Evolutionary conservation across 345 rosid species (phyloP).

Genomic region (Nasturtium officinale): DNA sequence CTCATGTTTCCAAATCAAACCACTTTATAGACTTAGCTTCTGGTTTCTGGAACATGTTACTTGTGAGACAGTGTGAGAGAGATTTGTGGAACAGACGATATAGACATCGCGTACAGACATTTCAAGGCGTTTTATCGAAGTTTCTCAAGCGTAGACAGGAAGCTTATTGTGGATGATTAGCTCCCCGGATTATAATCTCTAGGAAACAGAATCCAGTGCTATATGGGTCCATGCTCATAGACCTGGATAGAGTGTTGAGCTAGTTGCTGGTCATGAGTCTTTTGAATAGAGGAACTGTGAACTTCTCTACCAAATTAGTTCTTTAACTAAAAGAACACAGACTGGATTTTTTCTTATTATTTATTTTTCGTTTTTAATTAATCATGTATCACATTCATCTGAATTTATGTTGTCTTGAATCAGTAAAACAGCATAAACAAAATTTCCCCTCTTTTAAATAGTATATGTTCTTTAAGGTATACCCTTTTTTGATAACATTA

Average conservation of each 20-base stretch:
- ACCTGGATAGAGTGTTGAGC: neutral
- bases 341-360: too few relatives aligned
- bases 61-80: conserved; percentile 72
- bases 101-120: conserved; percentile 83
- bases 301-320: too few relatives aligned
- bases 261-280: conserved; percentile 4
- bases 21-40: conserved; percentile 1
- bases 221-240: neutral
- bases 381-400: neutral
- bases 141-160: conserved; percentile 73
- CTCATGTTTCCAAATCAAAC: neutral
- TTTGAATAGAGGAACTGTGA: neutral
- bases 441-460: too few relatives aligned
- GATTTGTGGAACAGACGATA: conserved; percentile 80
- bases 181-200: neutral
- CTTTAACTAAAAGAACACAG: neutral
- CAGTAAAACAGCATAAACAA: too few relatives aligned
- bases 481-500: too few relatives aligned
- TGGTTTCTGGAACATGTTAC: conserved; percentile 4
- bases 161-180: conserved; percentile 60
- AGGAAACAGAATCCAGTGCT: neutral
- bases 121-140: conserved; percentile 81
- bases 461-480: too few relatives aligned
- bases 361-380: too few relatives aligned
- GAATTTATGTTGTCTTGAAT: too few relatives aligned